A percentile compares a stretch with the other conserved stretches of the same genome.
These are phyloP conservation scores for Hypoxylon sp. DNA, from an alignment of 2,329 filamentous ascomycete genomes.

Conservation along the genomic window DNA sequence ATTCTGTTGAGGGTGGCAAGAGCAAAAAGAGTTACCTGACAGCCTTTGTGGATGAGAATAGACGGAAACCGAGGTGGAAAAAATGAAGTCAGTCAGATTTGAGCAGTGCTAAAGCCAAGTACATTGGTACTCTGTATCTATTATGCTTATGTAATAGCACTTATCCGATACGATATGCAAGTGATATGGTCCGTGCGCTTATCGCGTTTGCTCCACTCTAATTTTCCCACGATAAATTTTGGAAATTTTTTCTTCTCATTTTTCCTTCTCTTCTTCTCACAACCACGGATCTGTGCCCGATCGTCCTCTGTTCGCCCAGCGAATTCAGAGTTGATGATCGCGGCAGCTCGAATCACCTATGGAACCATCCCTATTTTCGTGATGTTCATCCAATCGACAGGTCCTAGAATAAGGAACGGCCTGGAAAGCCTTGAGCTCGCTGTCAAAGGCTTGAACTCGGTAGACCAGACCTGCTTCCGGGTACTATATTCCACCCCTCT, in stretches of 20 bases:
- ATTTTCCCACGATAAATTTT: conserved; percentile 35
- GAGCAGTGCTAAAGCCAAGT: neutral
- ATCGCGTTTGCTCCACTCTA: conserved; percentile 28
- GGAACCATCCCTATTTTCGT: conserved; percentile 76
- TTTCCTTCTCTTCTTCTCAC: conserved; percentile 48
- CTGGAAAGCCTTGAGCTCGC: conserved; percentile 72
- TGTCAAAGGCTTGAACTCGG: conserved; percentile 72
- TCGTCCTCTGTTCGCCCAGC: conserved; percentile 69
- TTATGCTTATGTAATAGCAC: neutral
- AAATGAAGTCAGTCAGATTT: neutral
- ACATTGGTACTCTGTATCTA: neutral
- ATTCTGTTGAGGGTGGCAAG: conserved; percentile 1
- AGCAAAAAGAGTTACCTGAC: neutral
- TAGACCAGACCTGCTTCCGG: conserved; percentile 62
- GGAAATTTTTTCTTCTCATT: conserved; percentile 49
- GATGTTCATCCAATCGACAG: conserved; percentile 96
- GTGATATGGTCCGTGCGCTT: conserved; percentile 4
- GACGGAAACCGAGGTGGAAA: neutral
- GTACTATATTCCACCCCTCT: conserved; percentile 89
- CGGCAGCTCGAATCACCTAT: conserved; percentile 82
- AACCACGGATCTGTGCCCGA: conserved; percentile 82
- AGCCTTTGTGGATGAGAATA: neutral
- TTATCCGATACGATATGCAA: neutral
- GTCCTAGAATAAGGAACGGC: conserved; percentile 79
- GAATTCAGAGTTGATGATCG: conserved; percentile 79